A percentile compares a stretch with the other conserved stretches of the same genome.
These are phyloP conservation scores for Kwoniella heveanensis DNA, from an alignment of 768 basidiomycete species.

Conservation along the genomic window DNA sequence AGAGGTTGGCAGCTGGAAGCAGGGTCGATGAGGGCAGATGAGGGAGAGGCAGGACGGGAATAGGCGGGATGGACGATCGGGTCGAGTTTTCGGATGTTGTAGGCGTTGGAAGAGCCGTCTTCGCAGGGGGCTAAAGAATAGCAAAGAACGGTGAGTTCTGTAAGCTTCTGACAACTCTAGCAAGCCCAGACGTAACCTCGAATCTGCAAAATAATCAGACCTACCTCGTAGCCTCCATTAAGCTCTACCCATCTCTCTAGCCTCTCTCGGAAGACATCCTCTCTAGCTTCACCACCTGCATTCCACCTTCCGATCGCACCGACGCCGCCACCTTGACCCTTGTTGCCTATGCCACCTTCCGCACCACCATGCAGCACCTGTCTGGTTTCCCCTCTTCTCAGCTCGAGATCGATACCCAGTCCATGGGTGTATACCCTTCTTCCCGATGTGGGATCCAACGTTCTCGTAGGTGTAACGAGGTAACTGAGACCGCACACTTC, in stretches of 20 bases:
- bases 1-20: conserved; percentile 37
- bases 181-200: neutral
- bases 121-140: conserved; percentile 12
- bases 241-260: conserved; percentile 52
- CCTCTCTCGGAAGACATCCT: conserved; percentile 38
- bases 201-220: conserved; percentile 4
- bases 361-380: conserved; percentile 44
- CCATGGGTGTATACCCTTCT: conserved; percentile 52
- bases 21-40: conserved; percentile 41
- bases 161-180: neutral
- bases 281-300: conserved; percentile 42
- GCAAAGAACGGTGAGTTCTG: neutral
- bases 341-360: conserved; percentile 48
- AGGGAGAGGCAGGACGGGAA: conserved; percentile 45
- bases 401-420: conserved; percentile 48
- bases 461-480: conserved; percentile 49
- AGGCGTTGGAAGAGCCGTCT: conserved; percentile 39
- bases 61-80: conserved; percentile 42
- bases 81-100: conserved; percentile 22
- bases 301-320: conserved; percentile 53
- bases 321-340: conserved; percentile 51
- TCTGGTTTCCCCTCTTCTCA: conserved; percentile 48
- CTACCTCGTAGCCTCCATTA: conserved; percentile 46
- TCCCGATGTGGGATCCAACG: conserved; percentile 40
- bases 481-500: conserved; percentile 33